Evolutionary conservation across 257 asterid species (phyloP), one percentile per base, ranked within the genome.

Genomic region (Apocynum venetum): DNA sequence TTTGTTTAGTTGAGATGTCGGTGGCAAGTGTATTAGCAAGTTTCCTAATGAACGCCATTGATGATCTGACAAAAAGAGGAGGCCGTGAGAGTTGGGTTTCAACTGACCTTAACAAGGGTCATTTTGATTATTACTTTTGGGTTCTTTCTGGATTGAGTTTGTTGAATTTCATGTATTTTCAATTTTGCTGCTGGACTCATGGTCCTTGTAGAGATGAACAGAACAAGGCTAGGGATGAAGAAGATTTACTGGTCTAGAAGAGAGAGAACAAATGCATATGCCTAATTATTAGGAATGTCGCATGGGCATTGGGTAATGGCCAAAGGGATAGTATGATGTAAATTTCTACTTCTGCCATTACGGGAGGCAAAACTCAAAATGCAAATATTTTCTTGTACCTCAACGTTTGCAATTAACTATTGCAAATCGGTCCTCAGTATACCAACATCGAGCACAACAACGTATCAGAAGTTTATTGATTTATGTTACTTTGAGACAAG

Each of bases 1-100:
- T 93, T 8, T 53, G 44, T 20, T 86, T 83, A 12, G 59, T 89
- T 3, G 96, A 91, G 25, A 3, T 73, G 80, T 75, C 85, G 0
- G 17, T 83, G 73, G 93, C 90, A 17, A 91, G 78, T 76, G 44
- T 93, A 19, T 3, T 83, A 0, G 93, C 92, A 25, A 91, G 98
- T 73, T 80, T 83, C 11, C 77, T 88, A 38, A 73, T 93, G 87
- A 93, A 70, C 43, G 73, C 49, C 1, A 73, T 88, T 4, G 89
- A 88, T 8, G 19, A 38, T 31, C 3, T 90, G 31, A 84, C 91
- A 1, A 83, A 53, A 61, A 60, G 74, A 1, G 90, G 84, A 56
- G 97, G 93, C 36, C 55, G 51, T 0, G 93, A 85, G 49, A 89
- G 96, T 64, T 92, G 97, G 97, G 79, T 88, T 41, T 88, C 97